Evolutionary conservation across 352 stramenopile species (phyloP), one percentile per base, ranked within the genome.

Genomic region (Phytophthora ohioensis): DNA sequence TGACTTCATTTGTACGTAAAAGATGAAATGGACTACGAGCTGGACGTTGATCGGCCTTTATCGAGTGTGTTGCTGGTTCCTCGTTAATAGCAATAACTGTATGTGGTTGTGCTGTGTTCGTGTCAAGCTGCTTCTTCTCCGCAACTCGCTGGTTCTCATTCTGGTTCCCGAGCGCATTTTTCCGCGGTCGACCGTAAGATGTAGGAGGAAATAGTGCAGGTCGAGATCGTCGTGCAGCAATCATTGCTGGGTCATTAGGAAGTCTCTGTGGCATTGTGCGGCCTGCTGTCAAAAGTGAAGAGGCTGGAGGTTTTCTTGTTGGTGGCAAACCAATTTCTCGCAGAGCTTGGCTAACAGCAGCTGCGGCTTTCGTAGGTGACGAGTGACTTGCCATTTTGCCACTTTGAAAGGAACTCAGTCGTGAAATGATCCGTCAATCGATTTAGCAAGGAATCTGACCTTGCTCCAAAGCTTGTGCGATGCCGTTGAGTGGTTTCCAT

Each of bases 321-420:
- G 69, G 30, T 11, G 55, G 59, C 21, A 75, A 46, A 47, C 47
- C 58, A 6, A 73, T 73, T n/a, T 57, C 76, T 32, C 68, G 71
- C 3, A 90, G 48, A 4, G 76, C 78, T 17, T 90, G 79, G 21
- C 71, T 75, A 3, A 88, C 78, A 12, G 82, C 81, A 48, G 54
- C 68, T 12, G 69, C 79, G 47, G 71, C 73, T 43, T 70, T 73
- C 13, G 64, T 73, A 49, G 57, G 57, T 48, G 64, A 73, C 12
- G 46, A 49, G 15, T 61, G 34, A 45, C 21, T 52, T 30, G 31
- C 46, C 69, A 77, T 77, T 52, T 34, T 47, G 41, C 31, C 11
- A 3, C 43, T 13, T 17, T 21, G 41, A 5, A 30, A 52, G 34
- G 31, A 55, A 52, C 41, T 32, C 36, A 4, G 21, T 60, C 21